These are phyloP conservation scores for Tetracladium setigerum DNA, from an alignment of 495 filamentous ascomycete genomes.

Conservation along the genomic window DNA sequence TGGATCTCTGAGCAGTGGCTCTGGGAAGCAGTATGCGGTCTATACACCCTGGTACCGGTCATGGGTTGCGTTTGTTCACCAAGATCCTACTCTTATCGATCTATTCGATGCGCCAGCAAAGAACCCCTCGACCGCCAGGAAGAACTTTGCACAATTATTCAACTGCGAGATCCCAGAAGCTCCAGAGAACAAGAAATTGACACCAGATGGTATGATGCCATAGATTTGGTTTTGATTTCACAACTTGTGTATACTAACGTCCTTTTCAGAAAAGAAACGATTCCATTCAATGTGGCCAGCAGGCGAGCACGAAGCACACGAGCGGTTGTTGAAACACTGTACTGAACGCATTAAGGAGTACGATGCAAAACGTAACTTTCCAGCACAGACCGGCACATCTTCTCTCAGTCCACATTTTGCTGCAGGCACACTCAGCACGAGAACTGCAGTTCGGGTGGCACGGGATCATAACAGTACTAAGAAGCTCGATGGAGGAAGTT, in stretches of 20 bases:
- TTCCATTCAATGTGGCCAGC: constrained; percentile 62
- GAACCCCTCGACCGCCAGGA: constrained; percentile 50
- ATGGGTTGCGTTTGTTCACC: constrained; percentile 66
- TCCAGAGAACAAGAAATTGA: constrained; percentile 57
- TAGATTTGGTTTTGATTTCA: no score
- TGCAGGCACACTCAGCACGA: constrained; percentile 66
- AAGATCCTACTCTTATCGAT: constrained; percentile 57
- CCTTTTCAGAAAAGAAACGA: constrained; percentile 48
- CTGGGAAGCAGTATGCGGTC: constrained; percentile 74
- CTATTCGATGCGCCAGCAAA: constrained; percentile 47
- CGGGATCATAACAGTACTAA: constrained; percentile 59
- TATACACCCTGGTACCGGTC: constrained; percentile 76
- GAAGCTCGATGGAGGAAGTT: constrained; percentile 58
- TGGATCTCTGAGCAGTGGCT: constrained; percentile 51
- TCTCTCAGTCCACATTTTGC: constrained; percentile 75
- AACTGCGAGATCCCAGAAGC: constrained; percentile 50
- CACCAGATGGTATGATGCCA: no score
- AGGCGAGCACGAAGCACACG: constrained; percentile 68
- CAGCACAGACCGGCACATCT: constrained; percentile 56
- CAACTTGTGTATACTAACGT: no score
- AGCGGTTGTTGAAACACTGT: constrained; percentile 63
- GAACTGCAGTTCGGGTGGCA: constrained; percentile 64
- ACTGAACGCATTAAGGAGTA: constrained; percentile 57
- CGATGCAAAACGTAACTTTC: constrained; percentile 50
- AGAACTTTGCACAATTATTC: constrained; percentile 53